These are phyloP conservation scores for Musa acuminata DNA, from an alignment of 176 grass and related monocot species.

Conservation along the genomic window DNA sequence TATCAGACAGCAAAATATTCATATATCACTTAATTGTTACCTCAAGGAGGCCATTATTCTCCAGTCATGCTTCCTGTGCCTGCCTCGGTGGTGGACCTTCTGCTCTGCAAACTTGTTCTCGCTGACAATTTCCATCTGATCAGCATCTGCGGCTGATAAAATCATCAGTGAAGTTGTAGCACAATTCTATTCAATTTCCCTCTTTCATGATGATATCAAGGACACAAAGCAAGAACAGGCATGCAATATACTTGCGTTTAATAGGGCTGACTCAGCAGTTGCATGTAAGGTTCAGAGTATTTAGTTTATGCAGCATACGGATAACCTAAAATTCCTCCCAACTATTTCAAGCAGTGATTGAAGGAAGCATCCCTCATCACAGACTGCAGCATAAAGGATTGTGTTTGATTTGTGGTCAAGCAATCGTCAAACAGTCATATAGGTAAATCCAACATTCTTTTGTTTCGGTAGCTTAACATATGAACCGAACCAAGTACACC, in stretches of 20 bases:
- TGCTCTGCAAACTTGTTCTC: conserved; percentile 65
- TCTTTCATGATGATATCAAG: too few species aligned
- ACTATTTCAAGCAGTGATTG: background rate
- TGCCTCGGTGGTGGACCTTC: conserved; percentile 54
- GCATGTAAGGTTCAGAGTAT: background rate
- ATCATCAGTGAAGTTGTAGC: background rate
- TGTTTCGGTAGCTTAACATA: too few species aligned
- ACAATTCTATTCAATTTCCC: too few species aligned
- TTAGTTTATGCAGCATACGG: background rate
- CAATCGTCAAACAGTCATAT: background rate
- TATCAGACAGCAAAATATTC: too few species aligned
- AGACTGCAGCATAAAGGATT: background rate
- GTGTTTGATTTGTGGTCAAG: background rate
- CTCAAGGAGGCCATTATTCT: conserved; percentile 42
- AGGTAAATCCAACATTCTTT: background rate
- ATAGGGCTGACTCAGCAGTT: background rate
- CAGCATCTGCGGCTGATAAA: conserved; percentile 28
- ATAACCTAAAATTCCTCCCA: background rate
- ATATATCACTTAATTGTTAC: background rate
- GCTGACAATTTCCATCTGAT: conserved; percentile 39
- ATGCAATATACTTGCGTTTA: too few species aligned
- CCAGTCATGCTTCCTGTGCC: conserved; percentile 59
- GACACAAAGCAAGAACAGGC: too few species aligned
- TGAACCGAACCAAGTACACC: too few species aligned
- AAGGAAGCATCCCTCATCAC: background rate